Base-by-base conservation (phyloP, 306 rosid genomes). In the Bauhinia variegata region DNA sequence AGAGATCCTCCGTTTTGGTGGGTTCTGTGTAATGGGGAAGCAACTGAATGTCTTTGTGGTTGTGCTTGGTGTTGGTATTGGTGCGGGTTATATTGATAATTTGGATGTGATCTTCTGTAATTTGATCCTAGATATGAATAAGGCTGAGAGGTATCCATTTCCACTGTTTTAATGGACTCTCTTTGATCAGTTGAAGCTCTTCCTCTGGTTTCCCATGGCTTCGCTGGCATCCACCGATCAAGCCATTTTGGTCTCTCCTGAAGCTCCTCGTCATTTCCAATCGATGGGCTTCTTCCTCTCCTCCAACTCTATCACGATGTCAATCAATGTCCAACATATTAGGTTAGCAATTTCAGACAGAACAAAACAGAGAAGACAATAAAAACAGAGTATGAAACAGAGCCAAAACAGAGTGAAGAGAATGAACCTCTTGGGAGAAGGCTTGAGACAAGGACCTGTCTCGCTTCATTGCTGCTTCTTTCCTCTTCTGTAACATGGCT, bases 151-250 rank as follows among this genome's bases (percentile, higher is more conserved):
- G 97, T 90, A 54, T 95, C 99, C 5, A 95, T 85, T 81, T 95
- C 96, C 5, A 95, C 86, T 0, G 95, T 95, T 70, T 86, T 95
- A 28, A 95, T 70, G 41, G 84, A 76, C 38, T 89, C 98, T 78
- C 96, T 89, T 14, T 82, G 96, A 54, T 95, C 99, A 9, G 89
- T 88, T 49, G 97, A 95, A 73, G 96, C 92, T 67, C 97, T 86
- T 71, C 79, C 95, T 48, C 87, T 82, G 50, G 28, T 77, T 60
- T 90, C 99, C 97, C 95, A 90, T 41, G 97, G 99, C 79, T 85
- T 93, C 17, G 92, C 71, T 0, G 86, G 85, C 95, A 84, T 87
- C 90, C 95, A 89, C 23, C 91, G 74, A 59, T 92, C 96, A 0
- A 87, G 75, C 95, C 95, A 89, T 70, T 90, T 86, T 0, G 91